Base-by-base conservation (phyloP, 1,284 basidiomycete genomes). In the Ceratobasidium sp. region DNA sequence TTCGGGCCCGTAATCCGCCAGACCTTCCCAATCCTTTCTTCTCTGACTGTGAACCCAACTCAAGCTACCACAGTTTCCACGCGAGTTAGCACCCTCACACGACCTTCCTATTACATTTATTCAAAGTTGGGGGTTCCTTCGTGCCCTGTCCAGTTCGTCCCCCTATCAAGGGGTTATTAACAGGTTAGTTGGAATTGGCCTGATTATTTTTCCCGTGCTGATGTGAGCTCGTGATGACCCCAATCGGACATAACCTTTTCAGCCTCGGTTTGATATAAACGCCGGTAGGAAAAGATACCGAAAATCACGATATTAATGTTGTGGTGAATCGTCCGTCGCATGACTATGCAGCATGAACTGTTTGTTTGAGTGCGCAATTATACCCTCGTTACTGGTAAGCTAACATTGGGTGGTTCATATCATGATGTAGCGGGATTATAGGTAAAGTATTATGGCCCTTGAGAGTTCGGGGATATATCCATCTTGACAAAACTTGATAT, bases 111-210 rank as follows among this genome's bases (percentile, higher is more conserved):
- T 6, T 23, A 7, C 5, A n/a, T 54, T 54, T 23, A n/a, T 23
- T 54, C 52, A 23, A 17, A 23, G 52, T n/a, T 52, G n/a, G 23
- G 52, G 52, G 52, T 54, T 54, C n/a, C 52, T 23, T 23, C 52
- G 17, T 6, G 20, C 52, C 9, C 52, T 54, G 17, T 54, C 52
- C 52, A n/a, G n/a, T n/a, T 9, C 20, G 23, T n/a, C n/a, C 52
- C 52, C 52, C 52, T 54, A 54, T 54, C 52, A 54, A n/a, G 17
- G n/a, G 5, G 9, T 17, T 23, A 23, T 54, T 23, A 17, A 10
- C 15, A 54, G 52, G 52, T 54, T 54, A 54, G 52, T 23, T 54
- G 52, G 20, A 54, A 54, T 54, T 54, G 52, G 52, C 52, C 23
- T 54, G 4, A 54, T 54, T 54, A n/a, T n/a, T 54, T 54, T 54